Base-by-base conservation (phyloP, 1,284 basidiomycete genomes). In the Pseudomicrostroma phylloplanum region DNA sequence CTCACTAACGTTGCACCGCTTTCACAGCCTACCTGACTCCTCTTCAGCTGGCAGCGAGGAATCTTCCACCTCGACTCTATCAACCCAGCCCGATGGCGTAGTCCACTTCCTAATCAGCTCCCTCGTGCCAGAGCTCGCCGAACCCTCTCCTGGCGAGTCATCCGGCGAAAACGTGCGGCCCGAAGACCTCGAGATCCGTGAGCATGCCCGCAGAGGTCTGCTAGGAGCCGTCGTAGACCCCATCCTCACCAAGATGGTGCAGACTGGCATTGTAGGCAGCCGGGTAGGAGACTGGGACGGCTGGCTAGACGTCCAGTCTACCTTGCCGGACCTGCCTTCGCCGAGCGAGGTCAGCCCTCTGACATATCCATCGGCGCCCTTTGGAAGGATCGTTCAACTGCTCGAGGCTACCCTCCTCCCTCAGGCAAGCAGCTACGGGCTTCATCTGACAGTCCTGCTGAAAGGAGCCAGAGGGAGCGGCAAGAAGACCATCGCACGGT, bases 141-240 rank as follows among this genome's bases (percentile, higher is more conserved):
- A 65, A 65, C 53, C 80, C 69, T 19, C 79, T 73, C 68, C 68
- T 48, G 66, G 65, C 48, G 30, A 36, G 9, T 36, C 30, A 36
- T 3, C 30, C 30, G 9, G 30, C 13, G 60, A 58, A n/a, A 36
- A 17, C 2, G 25, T n/a, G 26, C 23, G 26, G 51, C 67, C 70
- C 40, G 11, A 59, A 40, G 51, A 63, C 51, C 15, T 71, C 4
- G 60, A 56, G 25, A 43, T 79, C 46, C 67, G 59, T 8, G 69
- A 70, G 19, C 48, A 58, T 30, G 61, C 76, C 17, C 70, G 69
- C 25, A 62, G 83, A 8, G 89, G 89, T 8, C 86, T 90, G 74
- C 78, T 92, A 7, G 94, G 94, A 0, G 94, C 89, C 73, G 90
- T 89, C 84, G 83, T 94, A 13, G 90, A 96, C 73, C 81, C 87